Percentiles rank a stretch among this genome's conserved stretches.
Conservation (phyloP, 1,139 yeast genomes). For the Protomyces gravidus region DNA sequence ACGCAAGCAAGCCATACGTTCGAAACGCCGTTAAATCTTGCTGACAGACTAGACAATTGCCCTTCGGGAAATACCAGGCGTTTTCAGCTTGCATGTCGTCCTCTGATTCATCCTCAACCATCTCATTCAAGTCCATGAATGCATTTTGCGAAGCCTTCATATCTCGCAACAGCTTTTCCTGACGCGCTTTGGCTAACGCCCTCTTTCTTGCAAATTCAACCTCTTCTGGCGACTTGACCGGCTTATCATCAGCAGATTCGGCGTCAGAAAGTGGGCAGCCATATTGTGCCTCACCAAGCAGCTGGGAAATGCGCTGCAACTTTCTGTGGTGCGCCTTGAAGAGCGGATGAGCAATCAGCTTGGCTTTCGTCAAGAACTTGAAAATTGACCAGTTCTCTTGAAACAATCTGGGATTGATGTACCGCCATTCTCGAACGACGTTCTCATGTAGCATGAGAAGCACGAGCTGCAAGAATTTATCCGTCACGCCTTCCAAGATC, state of each 20-base stretch:
- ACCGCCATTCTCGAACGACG: background rate
- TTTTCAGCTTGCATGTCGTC: conserved; percentile 32
- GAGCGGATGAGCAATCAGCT: background rate
- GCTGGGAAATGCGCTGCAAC: background rate
- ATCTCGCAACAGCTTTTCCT: conserved; percentile 67
- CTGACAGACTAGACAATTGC: conserved; percentile 82
- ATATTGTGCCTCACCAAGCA: conserved; percentile 1
- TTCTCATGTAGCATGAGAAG: conserved; percentile 33
- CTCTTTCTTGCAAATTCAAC: conserved; percentile 54
- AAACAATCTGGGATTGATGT: background rate
- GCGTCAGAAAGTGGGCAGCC: too few relatives aligned
- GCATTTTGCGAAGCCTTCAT: conserved; percentile 75
- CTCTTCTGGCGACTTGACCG: background rate
- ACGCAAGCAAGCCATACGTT: conserved; percentile 13
- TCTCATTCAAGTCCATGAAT: conserved; percentile 48
- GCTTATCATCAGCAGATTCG: background rate
- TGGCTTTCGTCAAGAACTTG: background rate
- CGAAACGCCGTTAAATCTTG: conserved; percentile 48
- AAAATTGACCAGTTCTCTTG: background rate
- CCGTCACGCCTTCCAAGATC: conserved; percentile 25
- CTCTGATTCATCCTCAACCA: conserved; percentile 40
- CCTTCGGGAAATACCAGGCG: conserved; percentile 68
- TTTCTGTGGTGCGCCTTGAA: conserved; percentile 9
- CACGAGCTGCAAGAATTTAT: conserved; percentile 34
- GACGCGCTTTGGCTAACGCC: conserved; percentile 66